These are phyloP conservation scores for Lachnellula arida DNA, from an alignment of 2,329 filamentous ascomycete genomes.

Conservation along the genomic window DNA sequence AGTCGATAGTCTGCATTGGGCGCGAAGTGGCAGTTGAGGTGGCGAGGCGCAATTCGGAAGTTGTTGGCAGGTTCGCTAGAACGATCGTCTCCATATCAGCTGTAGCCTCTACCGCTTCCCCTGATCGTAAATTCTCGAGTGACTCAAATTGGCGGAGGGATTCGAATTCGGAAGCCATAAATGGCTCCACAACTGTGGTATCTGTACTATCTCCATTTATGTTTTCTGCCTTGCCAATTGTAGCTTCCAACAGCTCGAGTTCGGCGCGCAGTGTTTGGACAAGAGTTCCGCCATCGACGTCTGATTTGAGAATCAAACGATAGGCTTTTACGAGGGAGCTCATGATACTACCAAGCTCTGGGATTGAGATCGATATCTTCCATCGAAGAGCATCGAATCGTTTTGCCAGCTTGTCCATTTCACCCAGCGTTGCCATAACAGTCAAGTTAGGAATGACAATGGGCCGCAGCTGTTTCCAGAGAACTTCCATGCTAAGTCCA, in stretches of 20 bases:
- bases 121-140: constrained; percentile 15
- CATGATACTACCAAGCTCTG: constrained; percentile 50
- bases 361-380: constrained; percentile 49
- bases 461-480: constrained; percentile 73
- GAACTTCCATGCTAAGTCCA: constrained; percentile 71
- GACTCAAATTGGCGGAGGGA: constrained; percentile 44
- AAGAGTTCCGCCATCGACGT: constrained; percentile 33
- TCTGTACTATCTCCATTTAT: constrained; percentile 16
- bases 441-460: constrained; percentile 45
- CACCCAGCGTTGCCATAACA: constrained; percentile 42
- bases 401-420: constrained; percentile 51
- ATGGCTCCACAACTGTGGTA: constrained; percentile 36
- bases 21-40: constrained; percentile 21
- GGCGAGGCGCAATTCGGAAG: constrained; percentile 26
- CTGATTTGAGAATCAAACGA: constrained; percentile 44
- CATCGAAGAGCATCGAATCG: constrained; percentile 59
- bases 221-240: constrained; percentile 39
- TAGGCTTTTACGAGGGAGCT: constrained; percentile 53
- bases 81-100: constrained; percentile 24
- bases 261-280: constrained; percentile 47
- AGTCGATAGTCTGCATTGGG: constrained; percentile 26
- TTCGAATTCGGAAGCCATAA: constrained; percentile 53
- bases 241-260: constrained; percentile 47
- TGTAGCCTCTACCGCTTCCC: neutral
- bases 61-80: constrained; percentile 28